Percentiles rank a stretch among this genome's conserved stretches.
These are phyloP conservation scores for Penicillium verhagenii DNA, from an alignment of 495 filamentous ascomycete genomes.

Conservation along the genomic window DNA sequence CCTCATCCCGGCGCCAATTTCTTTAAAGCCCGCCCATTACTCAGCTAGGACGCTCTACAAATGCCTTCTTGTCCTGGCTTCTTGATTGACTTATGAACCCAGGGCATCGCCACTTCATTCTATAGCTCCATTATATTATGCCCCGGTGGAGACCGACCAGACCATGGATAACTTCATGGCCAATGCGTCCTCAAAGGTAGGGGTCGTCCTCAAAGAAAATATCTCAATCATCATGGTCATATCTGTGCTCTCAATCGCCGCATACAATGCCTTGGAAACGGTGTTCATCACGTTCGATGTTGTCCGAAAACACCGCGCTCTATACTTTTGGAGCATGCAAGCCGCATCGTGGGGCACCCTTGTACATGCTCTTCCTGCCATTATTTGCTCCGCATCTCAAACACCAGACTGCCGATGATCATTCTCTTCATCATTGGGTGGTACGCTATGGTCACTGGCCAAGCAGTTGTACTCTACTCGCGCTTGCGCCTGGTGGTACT, in stretches of 20 bases:
- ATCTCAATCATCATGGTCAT: not conserved
- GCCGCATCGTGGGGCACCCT: slow-evolving; percentile 1
- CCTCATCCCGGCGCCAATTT: not conserved
- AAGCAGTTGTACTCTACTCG: not conserved
- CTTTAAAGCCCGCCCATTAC: no score
- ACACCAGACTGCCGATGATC: not conserved
- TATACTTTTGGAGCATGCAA: slow-evolving; percentile 7
- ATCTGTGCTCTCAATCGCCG: not conserved
- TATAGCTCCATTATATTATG: no score
- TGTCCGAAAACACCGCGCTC: not conserved
- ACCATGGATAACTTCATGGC: not conserved
- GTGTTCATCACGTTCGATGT: not conserved
- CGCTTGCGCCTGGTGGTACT: not conserved
- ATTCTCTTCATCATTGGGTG: slow-evolving; percentile 4
- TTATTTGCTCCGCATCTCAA: slow-evolving; percentile 1
- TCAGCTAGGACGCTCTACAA: no score
- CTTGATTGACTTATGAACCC: no score
- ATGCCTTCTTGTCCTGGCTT: no score
- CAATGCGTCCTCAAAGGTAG: not conserved
- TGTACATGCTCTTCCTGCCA: slow-evolving; percentile 4
- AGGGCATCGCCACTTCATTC: no score
- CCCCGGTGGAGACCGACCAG: not conserved
- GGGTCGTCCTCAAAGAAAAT: not conserved
- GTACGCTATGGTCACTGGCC: slow-evolving; percentile 7
- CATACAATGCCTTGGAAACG: not conserved